Evolutionary conservation across 208 protist species (phyloP).

Genomic region (Acanthamoeba sp.): DNA sequence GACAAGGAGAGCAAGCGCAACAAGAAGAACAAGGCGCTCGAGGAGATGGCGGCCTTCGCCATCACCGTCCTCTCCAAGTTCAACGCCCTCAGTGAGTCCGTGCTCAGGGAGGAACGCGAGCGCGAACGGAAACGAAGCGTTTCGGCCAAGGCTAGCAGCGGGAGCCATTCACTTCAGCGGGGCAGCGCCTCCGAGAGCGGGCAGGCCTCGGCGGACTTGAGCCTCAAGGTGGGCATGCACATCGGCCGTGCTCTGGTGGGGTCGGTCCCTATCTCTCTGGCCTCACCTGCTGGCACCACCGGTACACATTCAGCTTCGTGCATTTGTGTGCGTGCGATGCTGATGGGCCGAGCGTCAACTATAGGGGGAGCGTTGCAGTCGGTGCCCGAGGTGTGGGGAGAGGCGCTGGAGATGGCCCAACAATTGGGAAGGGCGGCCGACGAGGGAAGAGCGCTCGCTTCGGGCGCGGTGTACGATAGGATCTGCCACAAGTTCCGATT

Average conservation of each 20-base stretch:
- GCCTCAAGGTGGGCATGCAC: constrained; percentile 58
- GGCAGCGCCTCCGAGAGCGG: not conserved
- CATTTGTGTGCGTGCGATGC: not conserved
- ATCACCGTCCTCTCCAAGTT: constrained; percentile 46
- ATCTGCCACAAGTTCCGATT: constrained; percentile 62
- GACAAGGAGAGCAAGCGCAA: constrained; percentile 52
- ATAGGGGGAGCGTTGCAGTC: not conserved
- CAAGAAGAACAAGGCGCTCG: constrained; percentile 67
- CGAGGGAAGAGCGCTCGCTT: not conserved
- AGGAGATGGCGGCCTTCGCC: constrained; percentile 68
- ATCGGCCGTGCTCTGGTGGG: constrained; percentile 19
- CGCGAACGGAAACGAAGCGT: not conserved
- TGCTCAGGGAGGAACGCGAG: not conserved
- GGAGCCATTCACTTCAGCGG: not conserved
- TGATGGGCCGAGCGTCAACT: not conserved
- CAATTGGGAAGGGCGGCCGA: not conserved
- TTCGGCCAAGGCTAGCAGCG: too few relatives aligned
- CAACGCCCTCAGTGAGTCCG: not conserved
- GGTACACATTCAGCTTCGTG: not conserved
- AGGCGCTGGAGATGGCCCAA: not conserved
- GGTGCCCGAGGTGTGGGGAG: constrained; percentile 57
- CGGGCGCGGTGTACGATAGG: constrained; percentile 27
- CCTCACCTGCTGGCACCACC: not conserved
- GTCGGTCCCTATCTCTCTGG: not conserved
- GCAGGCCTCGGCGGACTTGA: not conserved